phyloP scores from a whole-genome alignment of 345 rosid species.

The Pugionium dolabratum region DNA sequence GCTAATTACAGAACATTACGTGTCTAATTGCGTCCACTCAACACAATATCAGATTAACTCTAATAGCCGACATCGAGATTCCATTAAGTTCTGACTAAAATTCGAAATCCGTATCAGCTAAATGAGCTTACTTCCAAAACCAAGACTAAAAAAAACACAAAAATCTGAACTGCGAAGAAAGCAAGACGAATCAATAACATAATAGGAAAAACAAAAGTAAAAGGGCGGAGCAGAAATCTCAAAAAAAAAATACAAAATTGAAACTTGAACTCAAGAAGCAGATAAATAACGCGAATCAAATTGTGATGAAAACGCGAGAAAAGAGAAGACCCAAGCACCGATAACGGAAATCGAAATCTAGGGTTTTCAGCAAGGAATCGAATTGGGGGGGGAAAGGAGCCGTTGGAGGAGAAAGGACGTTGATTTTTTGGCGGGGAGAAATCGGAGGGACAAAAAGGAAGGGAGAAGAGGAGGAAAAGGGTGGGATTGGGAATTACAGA shows the following conservation, averaged over 20 bases:
- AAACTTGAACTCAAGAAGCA: constrained; percentile 1
- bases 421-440: constrained; percentile 56
- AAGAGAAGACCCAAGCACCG: constrained; percentile 17
- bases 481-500: constrained; percentile 54
- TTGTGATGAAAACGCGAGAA: not conserved
- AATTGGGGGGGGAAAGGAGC: not conserved
- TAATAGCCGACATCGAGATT: not conserved
- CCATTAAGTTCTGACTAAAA: not conserved
- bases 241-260: not conserved
- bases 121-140: constrained; percentile 3
- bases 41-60: not conserved
- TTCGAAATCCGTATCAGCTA: not conserved
- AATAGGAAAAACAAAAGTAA: not conserved
- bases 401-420: constrained; percentile 29
- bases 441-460: constrained; percentile 31
- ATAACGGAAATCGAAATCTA: constrained; percentile 15
- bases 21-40: not conserved
- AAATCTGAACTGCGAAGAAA: constrained; percentile 24
- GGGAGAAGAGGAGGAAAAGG: constrained; percentile 37
- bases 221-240: not conserved
- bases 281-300: constrained; percentile 20
- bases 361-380: not conserved
- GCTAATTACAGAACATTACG: not conserved
- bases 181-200: not conserved
- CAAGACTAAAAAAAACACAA: not conserved